Base-by-base conservation (phyloP, 371 early-diverging fungal species). In the Haplosporangium sp. region DNA sequence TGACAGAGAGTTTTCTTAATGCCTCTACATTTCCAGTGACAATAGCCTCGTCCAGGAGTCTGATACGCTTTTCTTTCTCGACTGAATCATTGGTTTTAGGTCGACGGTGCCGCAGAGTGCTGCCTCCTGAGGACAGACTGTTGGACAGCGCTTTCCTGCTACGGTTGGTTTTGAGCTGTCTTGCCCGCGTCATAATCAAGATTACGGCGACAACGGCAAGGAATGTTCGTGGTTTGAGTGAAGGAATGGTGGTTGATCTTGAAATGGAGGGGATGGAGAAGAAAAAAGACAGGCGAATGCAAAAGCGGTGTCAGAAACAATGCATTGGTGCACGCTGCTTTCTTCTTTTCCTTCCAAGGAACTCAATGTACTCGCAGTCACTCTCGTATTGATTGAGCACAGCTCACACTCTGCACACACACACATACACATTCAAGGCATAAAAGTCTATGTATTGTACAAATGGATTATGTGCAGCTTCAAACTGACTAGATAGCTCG, bases 41-140 rank as follows among this genome's bases (percentile, higher is more conserved):
- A 47, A 91, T 72, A 5, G 90, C 91, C 61, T 87, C 86, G 53
- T 87, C 79, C 38, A 77, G 48, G 23, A 66, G 80, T 29, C 84
- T 81, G 9, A 76, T 82, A 18, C 80, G 80, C 52, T 83, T 74
- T 42, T 84, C 82, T 55, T 84, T 83, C 5, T 82, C 87, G 23
- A 79, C 74, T 0, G 82, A 68, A 29, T 75, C 76, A 66, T 68
- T 81, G 48, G 71, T 74, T 14, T 57, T 62, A 29, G 79, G 72
- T 23, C 68, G 55, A 21, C 79, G 63, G 46, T 70, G 63, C 7
- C 72, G 55, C n/a, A 77, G 51, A 0, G 61, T 53, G 14, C 50
- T 46, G 8, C 16, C 29, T 12, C 16, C 18, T 12, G 55, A 18
- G 16, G 59, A 18, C 2, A 59, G 18, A 16, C 55, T 59, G 51